Evolutionary conservation across 2,329 filamentous ascomycete genomes (phyloP).

Genomic region (Fusarium devonianum): DNA sequence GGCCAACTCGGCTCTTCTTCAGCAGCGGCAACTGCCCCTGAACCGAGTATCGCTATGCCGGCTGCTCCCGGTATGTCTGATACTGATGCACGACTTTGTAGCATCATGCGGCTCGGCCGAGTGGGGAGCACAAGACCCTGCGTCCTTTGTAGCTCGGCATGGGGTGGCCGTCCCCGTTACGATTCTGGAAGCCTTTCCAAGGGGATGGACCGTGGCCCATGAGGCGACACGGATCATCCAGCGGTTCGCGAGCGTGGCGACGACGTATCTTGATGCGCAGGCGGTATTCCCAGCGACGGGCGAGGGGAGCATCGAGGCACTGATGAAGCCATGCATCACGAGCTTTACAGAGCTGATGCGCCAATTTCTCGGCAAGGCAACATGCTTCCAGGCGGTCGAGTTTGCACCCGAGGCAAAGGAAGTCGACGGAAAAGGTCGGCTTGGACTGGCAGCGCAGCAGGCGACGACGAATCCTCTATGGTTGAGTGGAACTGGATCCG

Average conservation of each 20-base stretch:
- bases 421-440: conserved; percentile 10
- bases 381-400: conserved; percentile 39
- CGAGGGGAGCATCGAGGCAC: conserved; percentile 28
- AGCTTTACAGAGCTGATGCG: conserved; percentile 42
- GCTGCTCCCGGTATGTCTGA: conserved; percentile 47
- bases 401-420: conserved; percentile 31
- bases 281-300: conserved; percentile 19
- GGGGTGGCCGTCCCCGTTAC: conserved; percentile 46
- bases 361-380: conserved; percentile 46
- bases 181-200: conserved; percentile 50
- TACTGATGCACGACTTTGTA: conserved; percentile 47
- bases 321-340: conserved; percentile 30
- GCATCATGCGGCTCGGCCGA: conserved; percentile 19
- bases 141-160: conserved; percentile 44
- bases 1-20: conserved; percentile 50
- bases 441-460: conserved; percentile 22
- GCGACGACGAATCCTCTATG: conserved; percentile 31
- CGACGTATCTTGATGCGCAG: conserved; percentile 27
- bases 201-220: conserved; percentile 46
- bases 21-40: conserved; percentile 53
- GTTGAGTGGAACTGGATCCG: conserved; percentile 26
- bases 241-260: conserved; percentile 37
- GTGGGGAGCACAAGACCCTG: conserved; percentile 25
- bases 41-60: conserved; percentile 53
- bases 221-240: conserved; percentile 47